Evolutionary conservation across 2,329 filamentous ascomycete genomes (phyloP).

Genomic region (Xylaria multiplex): DNA sequence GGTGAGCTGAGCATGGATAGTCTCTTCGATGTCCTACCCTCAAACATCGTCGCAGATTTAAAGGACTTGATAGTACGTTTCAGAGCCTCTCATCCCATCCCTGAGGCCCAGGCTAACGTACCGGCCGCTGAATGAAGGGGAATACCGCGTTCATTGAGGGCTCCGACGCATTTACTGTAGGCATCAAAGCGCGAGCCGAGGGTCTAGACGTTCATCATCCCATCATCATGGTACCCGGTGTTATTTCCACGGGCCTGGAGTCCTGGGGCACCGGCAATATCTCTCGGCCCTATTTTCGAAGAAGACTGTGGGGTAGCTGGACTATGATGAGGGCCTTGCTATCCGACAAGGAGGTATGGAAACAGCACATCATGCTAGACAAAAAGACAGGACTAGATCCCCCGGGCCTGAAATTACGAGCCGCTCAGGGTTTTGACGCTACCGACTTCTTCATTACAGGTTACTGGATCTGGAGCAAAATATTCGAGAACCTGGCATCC

Average conservation of each 20-base stretch:
- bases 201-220: slow-evolving; percentile 86
- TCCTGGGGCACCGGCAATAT: slow-evolving; percentile 92
- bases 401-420: slow-evolving; percentile 86
- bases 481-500: slow-evolving; percentile 93
- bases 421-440: slow-evolving; percentile 96
- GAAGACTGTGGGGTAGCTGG: slow-evolving; percentile 97
- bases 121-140: slow-evolving; percentile 67
- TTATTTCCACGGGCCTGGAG: slow-evolving; percentile 96
- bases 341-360: slow-evolving; percentile 93
- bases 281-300: slow-evolving; percentile 91
- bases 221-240: slow-evolving; percentile 96
- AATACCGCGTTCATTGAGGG: slow-evolving; percentile 84
- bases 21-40: slow-evolving; percentile 86
- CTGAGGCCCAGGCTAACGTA: slow-evolving; percentile 32
- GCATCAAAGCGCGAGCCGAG: slow-evolving; percentile 81
- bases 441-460: slow-evolving; percentile 92
- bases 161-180: slow-evolving; percentile 94
- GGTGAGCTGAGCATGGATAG: slow-evolving; percentile 83
- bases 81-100: slow-evolving; percentile 24
- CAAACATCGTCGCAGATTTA: slow-evolving; percentile 85
- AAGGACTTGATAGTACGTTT: slow-evolving; percentile 79
- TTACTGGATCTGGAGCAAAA: slow-evolving; percentile 99
- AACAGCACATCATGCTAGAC: slow-evolving; percentile 96
- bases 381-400: slow-evolving; percentile 91
- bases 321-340: slow-evolving; percentile 98